These are phyloP conservation scores for Gryganskiella cystojenkinii DNA, from an alignment of 192 early-diverging fungal genomes.

Conservation along the genomic window DNA sequence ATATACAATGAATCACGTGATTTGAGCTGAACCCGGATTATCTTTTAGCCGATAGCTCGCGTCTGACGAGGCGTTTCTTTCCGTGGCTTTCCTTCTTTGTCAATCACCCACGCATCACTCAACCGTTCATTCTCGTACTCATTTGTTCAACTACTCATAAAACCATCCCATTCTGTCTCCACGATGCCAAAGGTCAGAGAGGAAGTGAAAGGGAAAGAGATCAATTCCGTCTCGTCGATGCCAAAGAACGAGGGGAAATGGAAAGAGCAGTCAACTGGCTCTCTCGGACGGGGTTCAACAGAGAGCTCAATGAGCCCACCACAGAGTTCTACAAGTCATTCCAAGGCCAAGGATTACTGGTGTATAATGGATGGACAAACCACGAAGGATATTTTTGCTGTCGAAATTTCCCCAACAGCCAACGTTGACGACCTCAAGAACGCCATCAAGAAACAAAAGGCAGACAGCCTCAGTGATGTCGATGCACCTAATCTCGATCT, in stretches of 20 bases:
- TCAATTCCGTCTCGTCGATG: constrained; percentile 8
- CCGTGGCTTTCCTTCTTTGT: no score
- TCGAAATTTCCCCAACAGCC: constrained; percentile 6
- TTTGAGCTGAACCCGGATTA: no score
- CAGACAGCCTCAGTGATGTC: background rate
- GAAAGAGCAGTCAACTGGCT: background rate
- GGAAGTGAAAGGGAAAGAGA: constrained; percentile 10
- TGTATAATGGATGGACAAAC: constrained; percentile 14
- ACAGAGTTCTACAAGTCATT: no score
- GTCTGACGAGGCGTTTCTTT: no score
- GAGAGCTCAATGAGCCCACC: no score
- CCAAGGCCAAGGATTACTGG: no score
- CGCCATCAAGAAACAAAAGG: constrained; percentile 6
- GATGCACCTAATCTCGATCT: background rate
- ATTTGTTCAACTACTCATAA: no score
- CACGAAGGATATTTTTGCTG: constrained; percentile 2
- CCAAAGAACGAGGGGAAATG: constrained; percentile 8
- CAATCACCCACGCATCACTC: no score
- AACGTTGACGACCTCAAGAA: constrained; percentile 14
- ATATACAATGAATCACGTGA: no score
- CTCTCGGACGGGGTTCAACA: background rate
- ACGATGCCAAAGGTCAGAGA: constrained; percentile 19
- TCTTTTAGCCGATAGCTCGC: no score
- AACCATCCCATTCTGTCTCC: constrained; percentile 17
- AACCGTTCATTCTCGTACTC: no score